A percentile compares a stretch with the other conserved stretches of the same genome.
Conservation (phyloP, 225 moss, liverwort and hornwort species). For the Bryoerythrophyllum caledonicum region DNA sequence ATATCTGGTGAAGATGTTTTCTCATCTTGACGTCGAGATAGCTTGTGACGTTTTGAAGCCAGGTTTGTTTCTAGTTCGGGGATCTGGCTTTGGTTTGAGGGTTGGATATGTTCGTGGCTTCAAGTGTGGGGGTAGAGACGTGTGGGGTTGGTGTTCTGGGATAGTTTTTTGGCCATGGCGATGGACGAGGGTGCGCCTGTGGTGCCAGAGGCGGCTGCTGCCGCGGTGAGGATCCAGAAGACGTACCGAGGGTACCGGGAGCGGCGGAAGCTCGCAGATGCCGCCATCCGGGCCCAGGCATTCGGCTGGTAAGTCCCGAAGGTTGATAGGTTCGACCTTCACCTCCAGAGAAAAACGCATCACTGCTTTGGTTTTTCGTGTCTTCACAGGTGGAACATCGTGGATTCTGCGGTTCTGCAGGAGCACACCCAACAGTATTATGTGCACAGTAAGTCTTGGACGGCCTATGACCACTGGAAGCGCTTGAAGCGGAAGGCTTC, state of each 20-base stretch:
- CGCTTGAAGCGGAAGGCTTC: slow-evolving; percentile 53
- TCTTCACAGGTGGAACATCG: slow-evolving; percentile 63
- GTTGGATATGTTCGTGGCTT: too few species aligned
- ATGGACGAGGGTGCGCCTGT: background rate
- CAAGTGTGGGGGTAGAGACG: too few species aligned
- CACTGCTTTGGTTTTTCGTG: too few species aligned
- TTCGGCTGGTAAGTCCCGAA: slow-evolving; percentile 66
- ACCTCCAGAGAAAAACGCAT: too few species aligned
- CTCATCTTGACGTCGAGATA: too few species aligned
- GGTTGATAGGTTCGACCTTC: too few species aligned
- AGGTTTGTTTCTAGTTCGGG: too few species aligned
- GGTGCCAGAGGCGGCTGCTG: slow-evolving; percentile 21
- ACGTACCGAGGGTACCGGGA: slow-evolving; percentile 69
- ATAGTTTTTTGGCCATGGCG: slow-evolving; percentile 7
- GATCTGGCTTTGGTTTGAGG: too few species aligned
- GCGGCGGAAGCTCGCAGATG: slow-evolving; percentile 82
- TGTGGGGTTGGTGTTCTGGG: background rate
- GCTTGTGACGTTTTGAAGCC: too few species aligned
- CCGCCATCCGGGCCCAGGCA: slow-evolving; percentile 71
- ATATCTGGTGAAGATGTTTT: too few species aligned
- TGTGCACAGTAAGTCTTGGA: slow-evolving; percentile 39
- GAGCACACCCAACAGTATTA: slow-evolving; percentile 37
- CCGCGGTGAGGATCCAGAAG: slow-evolving; percentile 73
- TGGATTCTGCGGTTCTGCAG: slow-evolving; percentile 50
- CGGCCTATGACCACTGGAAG: slow-evolving; percentile 39